Evolutionary conservation across 768 basidiomycete species (phyloP), one percentile per base, ranked within the genome.

Genomic region (Leccinellum albellum): DNA sequence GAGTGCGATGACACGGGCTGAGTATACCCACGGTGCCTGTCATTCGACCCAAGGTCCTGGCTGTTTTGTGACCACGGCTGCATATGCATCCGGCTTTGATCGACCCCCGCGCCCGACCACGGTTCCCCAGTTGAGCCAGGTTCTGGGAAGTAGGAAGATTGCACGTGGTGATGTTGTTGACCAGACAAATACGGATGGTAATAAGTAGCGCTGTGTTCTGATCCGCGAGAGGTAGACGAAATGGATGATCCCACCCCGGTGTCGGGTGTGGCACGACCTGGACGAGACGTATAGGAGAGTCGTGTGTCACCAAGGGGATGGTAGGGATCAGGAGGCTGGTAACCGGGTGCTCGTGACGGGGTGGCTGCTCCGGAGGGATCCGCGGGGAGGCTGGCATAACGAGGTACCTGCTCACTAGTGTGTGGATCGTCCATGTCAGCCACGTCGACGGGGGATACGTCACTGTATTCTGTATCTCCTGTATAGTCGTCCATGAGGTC

Each of bases 391-490:
- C 60, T 69, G 12, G 64, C 1, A 50, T 69, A 68, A 47, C 58
- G 62, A 20, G 9, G 37, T n/a, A 72, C 70, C 40, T 66, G 58
- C 12, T 32, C 58, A 28, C 49, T 50, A 26, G 35, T 3, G 9
- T n/a, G 57, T 44, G 64, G 31, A 32, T 72, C 66, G 21, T 71
- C 68, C 24, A 10, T 12, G 31, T 72, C 70, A 7, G 37, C 56
- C 9, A 61, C 29, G 28, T 79, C 78, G 55, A 77, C 61, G 14
- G 79, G 72, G 46, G 78, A 77, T 10, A 70, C 61, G 40, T 80
- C 79, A 42, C 72, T 75, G 53, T 70, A 69, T 14, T 75, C 72
- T n/a, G 60, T 21, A 46, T 60, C 61, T 23, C 59, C 60, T 0
- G 66, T 45, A 13, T 60, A 64, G 14, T 74, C 72, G 20, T 78